Percentiles rank a stretch among this genome's conserved stretches.
Evolutionary conservation across 495 filamentous ascomycete species (phyloP).

Genomic region (Neurospora sp.): DNA sequence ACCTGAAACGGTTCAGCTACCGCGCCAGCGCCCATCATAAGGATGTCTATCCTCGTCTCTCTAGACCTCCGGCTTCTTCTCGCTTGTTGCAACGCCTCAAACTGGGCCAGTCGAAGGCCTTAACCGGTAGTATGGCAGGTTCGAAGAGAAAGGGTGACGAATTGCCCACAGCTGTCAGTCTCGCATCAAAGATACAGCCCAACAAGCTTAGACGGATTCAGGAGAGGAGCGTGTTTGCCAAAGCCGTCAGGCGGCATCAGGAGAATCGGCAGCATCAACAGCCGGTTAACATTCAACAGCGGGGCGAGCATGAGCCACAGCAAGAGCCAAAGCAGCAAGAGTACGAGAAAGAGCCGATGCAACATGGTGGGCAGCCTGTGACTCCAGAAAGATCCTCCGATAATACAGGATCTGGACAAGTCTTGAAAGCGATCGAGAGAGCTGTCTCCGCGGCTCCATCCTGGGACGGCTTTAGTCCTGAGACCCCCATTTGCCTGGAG

Average conservation of each 20-base stretch:
- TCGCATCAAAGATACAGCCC: neutral
- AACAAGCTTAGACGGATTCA: neutral
- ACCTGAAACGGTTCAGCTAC: neutral
- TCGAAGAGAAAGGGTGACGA: no score
- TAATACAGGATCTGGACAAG: neutral
- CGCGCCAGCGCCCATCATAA: accelerated
- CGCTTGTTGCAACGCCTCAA: neutral
- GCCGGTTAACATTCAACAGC: neutral
- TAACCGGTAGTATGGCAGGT: neutral
- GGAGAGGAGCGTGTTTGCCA: neutral
- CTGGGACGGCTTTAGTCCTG: neutral
- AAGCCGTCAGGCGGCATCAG: neutral
- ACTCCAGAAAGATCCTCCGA: neutral
- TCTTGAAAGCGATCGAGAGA: neutral
- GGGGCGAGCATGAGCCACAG: neutral
- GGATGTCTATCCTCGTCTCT: neutral
- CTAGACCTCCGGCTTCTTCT: neutral
- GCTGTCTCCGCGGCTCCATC: neutral
- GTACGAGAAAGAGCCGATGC: neutral
- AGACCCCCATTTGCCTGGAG: neutral
- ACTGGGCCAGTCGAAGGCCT: neutral
- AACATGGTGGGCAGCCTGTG: neutral
- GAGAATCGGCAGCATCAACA: neutral
- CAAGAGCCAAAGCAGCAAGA: neutral
- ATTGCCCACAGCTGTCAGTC: neutral